phyloP scores from a whole-genome alignment of 163 green algal species.

The Scenedesmus sp. region DNA sequence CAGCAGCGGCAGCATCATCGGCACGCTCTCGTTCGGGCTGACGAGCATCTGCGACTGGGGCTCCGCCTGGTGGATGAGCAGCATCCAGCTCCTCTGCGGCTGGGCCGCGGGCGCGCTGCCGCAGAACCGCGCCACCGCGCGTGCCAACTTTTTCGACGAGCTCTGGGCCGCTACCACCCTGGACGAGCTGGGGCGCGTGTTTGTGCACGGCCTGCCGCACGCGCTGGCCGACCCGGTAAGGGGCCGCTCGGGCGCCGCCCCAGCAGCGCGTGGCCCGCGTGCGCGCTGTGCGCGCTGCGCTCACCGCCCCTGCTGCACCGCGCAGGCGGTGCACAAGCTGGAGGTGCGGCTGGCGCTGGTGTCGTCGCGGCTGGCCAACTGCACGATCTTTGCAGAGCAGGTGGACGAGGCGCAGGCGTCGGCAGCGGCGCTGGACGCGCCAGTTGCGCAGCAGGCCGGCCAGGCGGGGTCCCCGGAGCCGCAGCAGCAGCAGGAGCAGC shows the following conservation, averaged over 20 bases:
- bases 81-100: conserved; percentile 46
- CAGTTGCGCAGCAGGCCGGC: background rate
- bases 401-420: background rate
- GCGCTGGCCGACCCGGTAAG: conserved; percentile 45
- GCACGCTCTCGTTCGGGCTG: conserved; percentile 43
- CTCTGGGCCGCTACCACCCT: conserved; percentile 36
- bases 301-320: background rate
- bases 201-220: conserved; percentile 51
- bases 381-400: conserved; percentile 46
- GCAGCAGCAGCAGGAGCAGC: background rate
- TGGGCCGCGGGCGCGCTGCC: conserved; percentile 58
- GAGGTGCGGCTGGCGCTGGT: conserved; percentile 57
- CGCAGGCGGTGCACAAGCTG: conserved; percentile 25
- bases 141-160: conserved; percentile 51
- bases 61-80: conserved; percentile 50
- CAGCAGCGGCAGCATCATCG: conserved; percentile 45
- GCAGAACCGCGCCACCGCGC: conserved; percentile 36
- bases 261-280: background rate
- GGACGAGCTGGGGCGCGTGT: conserved; percentile 38
- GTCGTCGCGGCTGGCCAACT: conserved; percentile 45
- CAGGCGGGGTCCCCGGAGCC: background rate
- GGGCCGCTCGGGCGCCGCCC: background rate
- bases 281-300: background rate
- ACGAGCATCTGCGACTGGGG: conserved; percentile 41
- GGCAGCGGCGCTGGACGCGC: background rate